Evolutionary conservation across 768 basidiomycete species (phyloP).

Genomic region (Rhizopogon rudus): DNA sequence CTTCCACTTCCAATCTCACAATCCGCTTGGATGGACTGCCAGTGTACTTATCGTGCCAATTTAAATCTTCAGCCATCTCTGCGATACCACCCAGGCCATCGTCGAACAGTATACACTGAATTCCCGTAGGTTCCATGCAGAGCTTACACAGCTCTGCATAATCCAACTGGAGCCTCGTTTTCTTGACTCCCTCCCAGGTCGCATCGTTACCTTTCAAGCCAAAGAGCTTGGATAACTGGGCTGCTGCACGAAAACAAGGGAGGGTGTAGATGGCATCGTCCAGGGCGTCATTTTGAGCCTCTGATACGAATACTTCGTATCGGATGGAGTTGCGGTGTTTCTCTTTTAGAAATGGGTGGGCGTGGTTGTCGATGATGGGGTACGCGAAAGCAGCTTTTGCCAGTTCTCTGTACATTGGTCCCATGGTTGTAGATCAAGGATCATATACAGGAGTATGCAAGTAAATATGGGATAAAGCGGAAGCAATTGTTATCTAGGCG

Average conservation of each 20-base stretch:
- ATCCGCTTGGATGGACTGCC: slow-evolving; percentile 50
- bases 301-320: slow-evolving; percentile 63
- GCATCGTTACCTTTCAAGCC: slow-evolving; percentile 28
- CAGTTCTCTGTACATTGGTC: slow-evolving; percentile 14
- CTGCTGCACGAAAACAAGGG: slow-evolving; percentile 52
- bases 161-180: slow-evolving; percentile 32
- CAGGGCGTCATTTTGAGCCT: slow-evolving; percentile 53
- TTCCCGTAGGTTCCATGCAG: slow-evolving; percentile 52
- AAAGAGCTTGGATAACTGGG: slow-evolving; percentile 50
- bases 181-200: slow-evolving; percentile 60
- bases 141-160: slow-evolving; percentile 55
- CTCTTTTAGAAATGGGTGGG: slow-evolving; percentile 60
- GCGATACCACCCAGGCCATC: slow-evolving; percentile 56
- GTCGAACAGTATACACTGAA: slow-evolving; percentile 68
- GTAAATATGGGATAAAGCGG: background rate
- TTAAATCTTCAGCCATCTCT: slow-evolving; percentile 42
- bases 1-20: slow-evolving; percentile 63
- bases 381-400: slow-evolving; percentile 19
- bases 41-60: slow-evolving; percentile 64
- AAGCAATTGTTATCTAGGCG: background rate
- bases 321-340: slow-evolving; percentile 40
- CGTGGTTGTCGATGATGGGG: slow-evolving; percentile 76
- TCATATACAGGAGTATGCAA: too few species aligned
- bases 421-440: slow-evolving; percentile 2
- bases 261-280: slow-evolving; percentile 52